Evolutionary conservation across 2,329 filamentous ascomycete species (phyloP), one percentile per base, ranked within the genome.

Genomic region (Alternaria ventricosa): DNA sequence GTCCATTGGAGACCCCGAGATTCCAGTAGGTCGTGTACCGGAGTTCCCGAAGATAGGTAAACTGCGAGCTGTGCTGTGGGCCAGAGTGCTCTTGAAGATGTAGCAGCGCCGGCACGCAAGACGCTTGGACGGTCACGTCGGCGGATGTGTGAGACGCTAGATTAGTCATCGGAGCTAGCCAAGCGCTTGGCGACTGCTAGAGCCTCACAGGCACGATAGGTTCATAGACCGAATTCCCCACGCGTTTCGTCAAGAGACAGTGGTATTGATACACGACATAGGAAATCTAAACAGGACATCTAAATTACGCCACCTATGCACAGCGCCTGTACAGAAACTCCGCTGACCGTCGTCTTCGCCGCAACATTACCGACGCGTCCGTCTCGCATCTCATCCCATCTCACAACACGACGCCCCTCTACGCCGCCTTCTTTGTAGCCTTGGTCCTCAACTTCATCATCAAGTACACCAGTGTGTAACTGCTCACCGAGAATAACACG

Each of bases 401-500:
- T 22, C 44, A 25, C n/a, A 28, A 18, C 27, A 30, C 18, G 18
- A 28, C 18, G 13, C 30, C 18, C 10, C 49, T 33, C 27, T 33
- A 51, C 12, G 28, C 28, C 28, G 49, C 49, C 49, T 51, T 36
- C 28, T 51, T 51, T 36, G 49, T 51, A 55, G 73, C 69, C 73
- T 81, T 81, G 4, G 79, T 81, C 63, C 80, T 73, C 66, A 81
- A 54, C 70, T 81, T 81, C 79, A 81, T 81, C 57, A 80, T 68
- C 20, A 71, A 55, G 68, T 80, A 85, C 5, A 85, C 83, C 67
- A 84, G 64, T 5, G 73, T 78, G 64, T 90, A 90, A 2, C 83
- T 85, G 62, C 82, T 85, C 47, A 87, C 66, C 4, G 81, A 84
- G 66, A 89, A 89, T 4, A 87, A 78, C 1, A 84, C 85, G 2